Base-by-base conservation (phyloP, 2,329 filamentous ascomycete species). In the Lasiodiplodia citricola region DNA sequence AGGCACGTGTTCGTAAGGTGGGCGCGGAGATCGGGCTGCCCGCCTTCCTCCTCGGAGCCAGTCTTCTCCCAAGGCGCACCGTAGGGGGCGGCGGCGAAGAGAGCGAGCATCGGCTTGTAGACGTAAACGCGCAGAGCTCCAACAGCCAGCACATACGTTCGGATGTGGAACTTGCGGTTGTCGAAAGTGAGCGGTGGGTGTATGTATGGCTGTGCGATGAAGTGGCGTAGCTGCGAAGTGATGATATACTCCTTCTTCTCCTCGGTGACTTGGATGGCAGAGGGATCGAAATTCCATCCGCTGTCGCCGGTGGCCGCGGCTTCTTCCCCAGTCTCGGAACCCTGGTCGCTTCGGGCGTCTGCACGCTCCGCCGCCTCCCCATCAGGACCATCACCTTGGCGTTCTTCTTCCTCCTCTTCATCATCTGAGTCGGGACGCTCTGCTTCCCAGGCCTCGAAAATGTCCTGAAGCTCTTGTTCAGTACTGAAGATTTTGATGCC, bases 1-100 rank as follows among this genome's bases (percentile, higher is more conserved):
- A 97, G 88, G 78, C 96, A 99, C 2, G 96, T 98, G 79, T 99
- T 99, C 55, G 96, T 99, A 3, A 99, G 86, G 77, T 97, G 96
- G 0, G 90, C 86, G 62, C 89, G 88, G 6, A 97, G 87, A 72
- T 91, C 85, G 18, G 41, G 54, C 58, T 57, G 37, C 2, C 62
- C 81, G 68, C 21, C 81, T 68, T 79, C 78, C 11, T 77, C 74
- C 10, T 73, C 72, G 5, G 55, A 41, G 75, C 67, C 2, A 75
- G 74, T 11, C 73, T 51, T 66, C 7, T 75, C 72, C 80, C 85
- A 87, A 0, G 94, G 95, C 0, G 91, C 77, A 0, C 80, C 75
- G 80, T 98, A 99, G 0, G 89, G 80, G 70, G 88, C 87, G 11
- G 88, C 90, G 0, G 96, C 94, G 81, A 98, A 98, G 44, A 99